Evolutionary conservation across 371 early-diverging fungal genomes (phyloP), one percentile per base, ranked within the genome.

Genomic region (Dinochytrium kinnereticum): DNA sequence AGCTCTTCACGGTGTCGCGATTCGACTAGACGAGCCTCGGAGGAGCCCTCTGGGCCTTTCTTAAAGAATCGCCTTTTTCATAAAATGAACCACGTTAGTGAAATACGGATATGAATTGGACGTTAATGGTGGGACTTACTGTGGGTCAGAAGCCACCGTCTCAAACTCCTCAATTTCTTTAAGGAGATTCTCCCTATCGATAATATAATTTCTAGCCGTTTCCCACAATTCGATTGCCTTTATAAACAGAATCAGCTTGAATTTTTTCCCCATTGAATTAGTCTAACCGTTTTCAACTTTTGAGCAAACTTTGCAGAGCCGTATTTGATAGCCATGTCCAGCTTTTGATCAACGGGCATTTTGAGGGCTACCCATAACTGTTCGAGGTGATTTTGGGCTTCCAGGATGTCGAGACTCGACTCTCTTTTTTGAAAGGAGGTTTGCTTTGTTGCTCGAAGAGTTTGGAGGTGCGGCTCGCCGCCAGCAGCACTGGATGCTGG

Each of bases 271-370:
- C 19, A 44, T 13, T 37, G 2, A 1, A 7, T 50, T 30, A 40
- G 26, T 2, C 53, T 59, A 51, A 82, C 85, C 72, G 70, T 79
- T 51, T 82, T 74, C 13, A 84, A 59, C 61, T 84, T 82, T 0
- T 73, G 68, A 21, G 76, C 76, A 71, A 78, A 83, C 69, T 76
- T 75, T 75, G 77, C 76, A 10, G 75, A 72, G 2, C 86, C 86
- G 70, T 86, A 86, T 66, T 84, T 86, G 61, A 84, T 82, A 1
- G 86, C 86, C 86, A 86, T 86, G 59, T 83, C 82, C 26, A 82
- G 70, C 64, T 83, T 81, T 59, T 86, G 83, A 59, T 83, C 84
- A 0, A 75, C 50, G 1, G 86, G 83, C 82, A 83, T 86, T 64
- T 84, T 80, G 31, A 86, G 71, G n/a, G 68, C 51, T 1, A 77